Base-by-base conservation (phyloP, 1,284 basidiomycete species). In the Ustilago tritici region DNA sequence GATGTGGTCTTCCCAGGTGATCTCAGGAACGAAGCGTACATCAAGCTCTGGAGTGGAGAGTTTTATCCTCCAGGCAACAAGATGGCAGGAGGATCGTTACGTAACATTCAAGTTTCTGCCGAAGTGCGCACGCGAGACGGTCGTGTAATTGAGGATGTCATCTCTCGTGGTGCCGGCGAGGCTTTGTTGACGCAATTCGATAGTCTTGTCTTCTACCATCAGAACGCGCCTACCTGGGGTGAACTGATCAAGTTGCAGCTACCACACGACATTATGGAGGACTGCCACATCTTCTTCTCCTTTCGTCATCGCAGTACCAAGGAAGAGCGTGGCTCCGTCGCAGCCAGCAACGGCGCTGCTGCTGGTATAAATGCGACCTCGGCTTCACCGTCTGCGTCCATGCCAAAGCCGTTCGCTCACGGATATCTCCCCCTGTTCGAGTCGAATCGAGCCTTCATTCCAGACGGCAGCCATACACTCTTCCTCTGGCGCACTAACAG, bases 1-100 rank as follows among this genome's bases (percentile, higher is more conserved):
- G 96, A 98, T 81, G 95, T 97, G 2, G 95, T 97, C 10, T 95
- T 95, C 83, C 95, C 95, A 1, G 94, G 93, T 9, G 93, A 95
- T 76, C 88, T 90, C n/a, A 91, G 95, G 23, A 98, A 98, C 83
- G 95, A 98, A 82, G 89, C 97, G 9, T 98, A 98, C 87, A 90
- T 98, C 88, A 97, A 87, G 72, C 79, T 84, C 5, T 84, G 82
- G 81, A 82, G 80, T 38, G 82, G 82, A 28, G 81, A 84, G 38
- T 84, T 84, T 63, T 81, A 71, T 52, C 82, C 82, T 19, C 28
- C 67, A 9, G 74, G 80, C 12, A 76, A 61, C 68, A 84, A 81
- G 65, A 76, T 83, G 69, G 67, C 82, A 4, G 82, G 81, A 38
- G 70, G 70, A 35, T 56, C 69, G 41, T 56, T 77, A 7, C 82